Evolutionary conservation across 225 moss, liverwort and hornwort species (phyloP).

Genomic region (Straminergon stramineum): DNA sequence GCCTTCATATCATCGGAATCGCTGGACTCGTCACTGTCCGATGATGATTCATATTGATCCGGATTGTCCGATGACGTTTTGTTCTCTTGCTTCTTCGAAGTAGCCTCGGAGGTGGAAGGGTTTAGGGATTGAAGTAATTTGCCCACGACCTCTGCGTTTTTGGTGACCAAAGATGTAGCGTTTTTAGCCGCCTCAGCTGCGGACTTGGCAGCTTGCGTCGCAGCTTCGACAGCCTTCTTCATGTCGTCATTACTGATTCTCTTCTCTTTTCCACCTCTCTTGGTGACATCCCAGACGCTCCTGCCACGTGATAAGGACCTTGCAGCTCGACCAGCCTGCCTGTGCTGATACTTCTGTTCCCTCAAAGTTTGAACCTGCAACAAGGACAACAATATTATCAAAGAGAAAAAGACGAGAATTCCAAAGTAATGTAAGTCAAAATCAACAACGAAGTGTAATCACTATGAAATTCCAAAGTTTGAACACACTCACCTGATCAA

Average conservation of each 20-base stretch:
- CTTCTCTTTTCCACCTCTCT: slow-evolving; percentile 20
- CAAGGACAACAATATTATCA: not conserved
- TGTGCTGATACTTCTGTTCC: slow-evolving; percentile 26
- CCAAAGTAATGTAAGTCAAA: not conserved
- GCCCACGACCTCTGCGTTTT: slow-evolving; percentile 28
- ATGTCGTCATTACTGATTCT: slow-evolving; percentile 12
- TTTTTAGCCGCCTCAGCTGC: slow-evolving; percentile 33
- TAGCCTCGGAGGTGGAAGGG: not conserved
- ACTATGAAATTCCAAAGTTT: not conserved
- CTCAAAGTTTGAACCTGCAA: slow-evolving; percentile 33
- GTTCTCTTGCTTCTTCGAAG: not conserved
- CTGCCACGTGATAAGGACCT: slow-evolving; percentile 12
- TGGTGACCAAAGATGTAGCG: slow-evolving; percentile 17
- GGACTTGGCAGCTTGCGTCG: slow-evolving; percentile 35
- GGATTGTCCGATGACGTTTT: not conserved
- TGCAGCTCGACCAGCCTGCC: slow-evolving; percentile 3
- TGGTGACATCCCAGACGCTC: slow-evolving; percentile 17
- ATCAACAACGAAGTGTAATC: not conserved
- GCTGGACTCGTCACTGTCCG: slow-evolving; percentile 13
- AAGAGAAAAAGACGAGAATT: not conserved
- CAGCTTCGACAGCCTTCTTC: slow-evolving; percentile 34
- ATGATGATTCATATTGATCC: not conserved
- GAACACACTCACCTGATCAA: slow-evolving; percentile 29
- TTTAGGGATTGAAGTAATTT: slow-evolving; percentile 15
- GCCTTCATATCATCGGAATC: slow-evolving; percentile 13